Evolutionary conservation across 2,329 filamentous ascomycete species (phyloP), one percentile per base, ranked within the genome.

Genomic region (Diaporthe nobilis): DNA sequence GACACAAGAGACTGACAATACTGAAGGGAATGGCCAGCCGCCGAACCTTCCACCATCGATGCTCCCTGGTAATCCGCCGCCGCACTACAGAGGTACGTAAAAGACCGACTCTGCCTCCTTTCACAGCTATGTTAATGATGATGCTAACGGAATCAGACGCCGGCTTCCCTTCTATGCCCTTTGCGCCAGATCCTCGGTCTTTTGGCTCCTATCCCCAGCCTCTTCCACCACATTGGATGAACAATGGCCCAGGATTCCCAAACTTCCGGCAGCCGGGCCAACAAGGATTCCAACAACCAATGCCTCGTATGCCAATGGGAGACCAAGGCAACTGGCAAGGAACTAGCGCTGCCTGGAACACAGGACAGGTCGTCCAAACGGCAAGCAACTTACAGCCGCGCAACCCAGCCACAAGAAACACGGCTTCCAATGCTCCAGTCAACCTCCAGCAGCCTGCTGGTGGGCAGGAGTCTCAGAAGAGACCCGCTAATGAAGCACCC

Each of bases 131-230:
- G 17, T 3, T 17, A 22, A 47, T 4, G 39, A 22, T 20, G 25
- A n/a, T 65, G 8, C 39, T 65, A 12, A 65, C 17, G 12, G n/a
- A 47, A 28, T 4, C 20, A 65, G 60, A 44, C 17, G 13, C n/a
- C 9, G 5, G 15, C 15, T 0, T 22, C 9, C 25, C n/a, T 6
- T 2, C 17, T 15, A 4, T 20, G 39, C 0, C 22, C 25, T 13
- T 22, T 7, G 13, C 39, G 4, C 5, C 6, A 3, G 7, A 5
- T 28, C 39, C 60, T 44, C 12, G 4, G 22, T 4, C 10, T 15
- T 2, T 8, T 20, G 39, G 6, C 6, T 25, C 25, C 15, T 20
- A 17, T 5, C 1, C 5, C 25, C 39, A 10, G 17, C 39, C 39
- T 5, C 15, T 13, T 28, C 2, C 4, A 10, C 39, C 20, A 8